Evolutionary conservation across 2,329 filamentous ascomycete species (phyloP).

Genomic region (Zopfia rhizophila): DNA sequence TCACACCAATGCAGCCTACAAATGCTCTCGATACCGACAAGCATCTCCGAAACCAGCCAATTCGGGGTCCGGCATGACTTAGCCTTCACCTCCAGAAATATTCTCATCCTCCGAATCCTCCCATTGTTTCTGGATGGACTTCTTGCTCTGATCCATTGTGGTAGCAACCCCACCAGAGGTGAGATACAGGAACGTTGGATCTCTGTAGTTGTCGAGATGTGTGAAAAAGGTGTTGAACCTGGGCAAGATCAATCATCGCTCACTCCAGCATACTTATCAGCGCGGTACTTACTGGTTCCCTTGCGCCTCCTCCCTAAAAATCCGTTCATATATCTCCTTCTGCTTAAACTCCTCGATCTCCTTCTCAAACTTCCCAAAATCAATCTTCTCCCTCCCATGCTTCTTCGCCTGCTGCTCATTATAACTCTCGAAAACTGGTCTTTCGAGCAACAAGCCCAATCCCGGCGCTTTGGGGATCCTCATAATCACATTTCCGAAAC

Average conservation of each 20-base stretch:
- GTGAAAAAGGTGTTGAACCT: slow-evolving; percentile 62
- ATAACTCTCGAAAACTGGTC: slow-evolving; percentile 90
- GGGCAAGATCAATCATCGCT: slow-evolving; percentile 24
- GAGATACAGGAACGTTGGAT: slow-evolving; percentile 61
- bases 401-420: slow-evolving; percentile 76
- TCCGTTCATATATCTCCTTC: slow-evolving; percentile 87
- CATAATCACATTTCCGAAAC: slow-evolving; percentile 76
- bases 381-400: slow-evolving; percentile 74
- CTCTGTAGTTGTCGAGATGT: slow-evolving; percentile 62
- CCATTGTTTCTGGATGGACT: slow-evolving; percentile 37
- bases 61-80: too few relatives aligned
- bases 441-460: slow-evolving; percentile 85
- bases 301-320: slow-evolving; percentile 89
- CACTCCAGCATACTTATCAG: background rate
- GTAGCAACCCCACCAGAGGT: slow-evolving; percentile 61
- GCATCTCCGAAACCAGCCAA: too few relatives aligned
- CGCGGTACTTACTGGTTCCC: slow-evolving; percentile 77
- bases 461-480: slow-evolving; percentile 95
- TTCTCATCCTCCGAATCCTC: slow-evolving; percentile 50
- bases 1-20: too few relatives aligned
- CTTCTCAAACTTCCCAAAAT: slow-evolving; percentile 80
- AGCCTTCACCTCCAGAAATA: slow-evolving; percentile 46
- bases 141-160: slow-evolving; percentile 41
- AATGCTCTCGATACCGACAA: too few relatives aligned
- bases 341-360: slow-evolving; percentile 92